These are phyloP conservation scores for Chlorella sp. DNA, from an alignment of 139 green algal species.

Conservation along the genomic window DNA sequence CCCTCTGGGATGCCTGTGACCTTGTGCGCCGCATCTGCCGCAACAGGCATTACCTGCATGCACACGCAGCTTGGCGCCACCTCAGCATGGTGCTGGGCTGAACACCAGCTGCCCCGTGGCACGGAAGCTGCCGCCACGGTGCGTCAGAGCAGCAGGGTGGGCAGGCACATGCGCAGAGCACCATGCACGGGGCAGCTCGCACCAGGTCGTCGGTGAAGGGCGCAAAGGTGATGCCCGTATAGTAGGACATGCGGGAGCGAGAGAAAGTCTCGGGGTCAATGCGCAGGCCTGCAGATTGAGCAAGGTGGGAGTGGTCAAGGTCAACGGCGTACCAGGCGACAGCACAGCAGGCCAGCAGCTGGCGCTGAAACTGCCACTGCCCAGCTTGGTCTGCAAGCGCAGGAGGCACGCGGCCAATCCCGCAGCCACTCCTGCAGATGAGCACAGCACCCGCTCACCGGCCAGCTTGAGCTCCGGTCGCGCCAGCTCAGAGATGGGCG, in stretches of 20 bases:
- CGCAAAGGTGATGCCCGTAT: conserved; percentile 54
- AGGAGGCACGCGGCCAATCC: too few relatives aligned
- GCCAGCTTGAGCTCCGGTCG: conserved; percentile 95
- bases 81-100: too few relatives aligned
- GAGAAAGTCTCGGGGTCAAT: conserved; percentile 87
- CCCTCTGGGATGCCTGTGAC: conserved; percentile 79
- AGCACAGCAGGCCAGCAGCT: not conserved
- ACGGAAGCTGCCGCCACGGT: too few relatives aligned
- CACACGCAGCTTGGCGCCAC: too few relatives aligned
- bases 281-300: conserved; percentile 71
- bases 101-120: too few relatives aligned
- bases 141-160: too few relatives aligned
- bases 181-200: too few relatives aligned
- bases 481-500: conserved; percentile 91
- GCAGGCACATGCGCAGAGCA: too few relatives aligned
- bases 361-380: not conserved
- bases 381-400: too few relatives aligned
- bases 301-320: not conserved
- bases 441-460: conserved; percentile 46
- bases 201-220: conserved; percentile 37
- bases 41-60: conserved; percentile 53
- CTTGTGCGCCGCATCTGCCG: conserved; percentile 22
- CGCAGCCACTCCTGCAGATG: too few relatives aligned
- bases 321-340: not conserved
- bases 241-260: conserved; percentile 82